Base-by-base conservation (phyloP, 179 eudicot genomes). In the Silene coronaria region DNA sequence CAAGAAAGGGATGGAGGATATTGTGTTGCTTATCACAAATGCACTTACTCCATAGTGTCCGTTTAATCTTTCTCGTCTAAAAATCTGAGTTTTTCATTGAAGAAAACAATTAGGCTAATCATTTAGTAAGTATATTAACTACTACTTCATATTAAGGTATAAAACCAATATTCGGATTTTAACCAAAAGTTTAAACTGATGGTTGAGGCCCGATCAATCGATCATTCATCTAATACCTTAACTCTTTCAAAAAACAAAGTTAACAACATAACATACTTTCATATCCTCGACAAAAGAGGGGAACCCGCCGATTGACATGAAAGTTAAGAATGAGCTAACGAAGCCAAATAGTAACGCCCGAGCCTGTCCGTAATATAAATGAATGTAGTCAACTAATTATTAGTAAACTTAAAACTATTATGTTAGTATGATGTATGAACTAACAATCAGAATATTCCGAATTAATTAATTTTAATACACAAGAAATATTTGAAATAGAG, bases 221-320 rank as follows among this genome's bases (percentile, higher is more conserved):
- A 8, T 36, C 45, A 36, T 36, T 36, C 45, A 36, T 36, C 45
- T 36, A 36, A 3, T 30, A 30, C 34, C 34, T 30, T 30, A 1
- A 30, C 0, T 30, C 4, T 30, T 1, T 30, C 5, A 3, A 30
- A 16, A 14, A 14, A 0, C 6, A 14, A 55, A 55, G 22, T 55
- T 55, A 55, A 53, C 5, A 53, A 55, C 19, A 55, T 55, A 14
- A 58, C 27, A 2, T 64, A 87, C 90, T 87, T 89, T 82, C 85
- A 89, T 77, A 36, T 89, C 92, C 73, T 89, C 92, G 5, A 89
- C 92, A 75, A 87, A 89, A 4, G 89, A 89, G 73, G 93, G 93
- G 59, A 89, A 89, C 26, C 89, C 89, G 42, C 91, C 91, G 22
- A 89, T 84, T 2, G 89, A 80, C 89, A 87, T 86, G 58, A 89